phyloP scores from a whole-genome alignment of 1,139 yeast genomes.

The Diutina scorzettiae region DNA sequence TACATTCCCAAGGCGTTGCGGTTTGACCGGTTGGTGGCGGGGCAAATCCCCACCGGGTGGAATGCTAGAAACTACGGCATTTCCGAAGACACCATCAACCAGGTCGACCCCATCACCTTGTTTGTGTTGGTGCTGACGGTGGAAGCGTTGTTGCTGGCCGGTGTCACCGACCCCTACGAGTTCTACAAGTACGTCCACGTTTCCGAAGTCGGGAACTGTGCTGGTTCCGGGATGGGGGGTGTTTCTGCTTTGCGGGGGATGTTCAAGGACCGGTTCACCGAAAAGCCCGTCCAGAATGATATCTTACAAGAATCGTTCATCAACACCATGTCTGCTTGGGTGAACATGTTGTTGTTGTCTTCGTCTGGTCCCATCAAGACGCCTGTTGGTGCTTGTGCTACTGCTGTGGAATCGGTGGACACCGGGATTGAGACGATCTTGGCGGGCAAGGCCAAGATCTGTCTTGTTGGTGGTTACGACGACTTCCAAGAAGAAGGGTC shows the following conservation, averaged over 20 bases:
- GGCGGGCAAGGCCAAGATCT: conserved; percentile 89
- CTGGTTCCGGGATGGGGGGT: conserved; percentile 99
- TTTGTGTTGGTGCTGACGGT: conserved; percentile 88
- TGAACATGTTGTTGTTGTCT: conserved; percentile 89
- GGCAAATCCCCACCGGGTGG: conserved; percentile 99
- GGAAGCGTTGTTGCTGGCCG: conserved; percentile 86
- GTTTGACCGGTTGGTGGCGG: conserved; percentile 94
- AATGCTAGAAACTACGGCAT: conserved; percentile 91
- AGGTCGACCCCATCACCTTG: conserved; percentile 93
- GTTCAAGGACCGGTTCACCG: conserved; percentile 91
- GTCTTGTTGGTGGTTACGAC: conserved; percentile 97
- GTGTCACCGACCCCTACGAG: conserved; percentile 96
- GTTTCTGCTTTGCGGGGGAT: conserved; percentile 91
- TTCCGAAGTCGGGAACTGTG: conserved; percentile 97
- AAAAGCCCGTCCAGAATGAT: conserved; percentile 91
- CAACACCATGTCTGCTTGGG: conserved; percentile 99
- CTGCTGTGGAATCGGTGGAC: conserved; percentile 95
- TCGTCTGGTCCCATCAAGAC: conserved; percentile 99
- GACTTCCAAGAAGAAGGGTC: conserved; percentile 99
- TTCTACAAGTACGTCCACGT: conserved; percentile 96
- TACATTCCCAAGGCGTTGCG: conserved; percentile 90
- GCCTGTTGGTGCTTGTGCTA: conserved; percentile 99
- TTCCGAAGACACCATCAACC: conserved; percentile 81
- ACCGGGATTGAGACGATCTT: conserved; percentile 88
- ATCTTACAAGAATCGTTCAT: conserved; percentile 95